Evolutionary conservation across 345 rosid species (phyloP), one percentile per base, ranked within the genome.

Genomic region (Iberis pinnata): DNA sequence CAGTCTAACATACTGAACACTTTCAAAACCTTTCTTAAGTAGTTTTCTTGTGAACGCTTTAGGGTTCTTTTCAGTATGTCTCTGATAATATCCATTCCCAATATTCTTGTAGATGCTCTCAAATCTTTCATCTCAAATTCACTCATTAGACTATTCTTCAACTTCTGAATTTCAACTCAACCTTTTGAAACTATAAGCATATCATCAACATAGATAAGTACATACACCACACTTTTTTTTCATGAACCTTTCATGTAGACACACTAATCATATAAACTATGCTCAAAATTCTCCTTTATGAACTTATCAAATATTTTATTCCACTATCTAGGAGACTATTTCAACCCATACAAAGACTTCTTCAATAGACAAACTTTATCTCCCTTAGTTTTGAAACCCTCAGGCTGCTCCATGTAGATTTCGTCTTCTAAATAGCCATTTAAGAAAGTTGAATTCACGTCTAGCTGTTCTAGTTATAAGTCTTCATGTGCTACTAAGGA

Each of bases 91-190:
- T 49, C 54, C 54, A 49, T 31, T 2, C 54, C 39, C 0, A 49
- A 19, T 11, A 49, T 49, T 27, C 37, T 27, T 9, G 22, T 11
- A 6, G 48, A 9, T 6, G 17, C 7, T 6, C 42, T 18, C 8
- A 38, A 7, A 14, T 38, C 18, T 5, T 46, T 46, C 53, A 48
- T 48, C 1, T 48, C 53, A 27, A 48, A 48, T 18, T 48, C 53
- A 15, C 18, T 38, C 2, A 17, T 38, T 3, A 38, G 9, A 14
- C 8, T 36, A 15, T 36, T 10, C 8, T 38, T 14, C 18, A 38
- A 13, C 1, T 7, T 6, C 9, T 14, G 8, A 14, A 38, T 38
- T 3, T 13, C 3, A 1, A 9, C 2, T 6, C 0, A 2, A 38
- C 6, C 6, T 6, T 2, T 5, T 13, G 42, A 38, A 38, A 9